These are phyloP conservation scores for Pseudocercospora musae DNA, from an alignment of 2,329 filamentous ascomycete species.

Conservation along the genomic window DNA sequence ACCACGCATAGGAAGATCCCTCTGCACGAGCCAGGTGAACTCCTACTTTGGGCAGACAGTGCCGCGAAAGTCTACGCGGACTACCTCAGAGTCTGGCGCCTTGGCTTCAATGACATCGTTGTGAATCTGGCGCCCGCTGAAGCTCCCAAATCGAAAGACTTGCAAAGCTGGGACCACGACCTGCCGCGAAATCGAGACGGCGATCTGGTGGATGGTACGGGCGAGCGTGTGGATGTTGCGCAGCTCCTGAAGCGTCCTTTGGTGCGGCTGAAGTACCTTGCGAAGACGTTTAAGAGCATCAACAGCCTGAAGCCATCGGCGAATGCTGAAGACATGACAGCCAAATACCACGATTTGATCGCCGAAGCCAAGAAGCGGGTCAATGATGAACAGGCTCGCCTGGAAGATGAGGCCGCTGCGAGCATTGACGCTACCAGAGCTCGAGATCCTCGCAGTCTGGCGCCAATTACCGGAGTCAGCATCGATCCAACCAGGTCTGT, in stretches of 20 bases:
- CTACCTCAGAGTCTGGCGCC: conserved; percentile 83
- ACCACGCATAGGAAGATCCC: conserved; percentile 77
- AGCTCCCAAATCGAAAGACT: conserved; percentile 34
- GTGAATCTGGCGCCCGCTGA: conserved; percentile 83
- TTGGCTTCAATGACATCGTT: conserved; percentile 91
- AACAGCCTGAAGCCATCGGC: conserved; percentile 54
- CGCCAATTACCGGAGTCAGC: conserved; percentile 63
- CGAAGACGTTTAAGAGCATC: conserved; percentile 73
- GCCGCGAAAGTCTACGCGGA: conserved; percentile 76
- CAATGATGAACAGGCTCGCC: conserved; percentile 68
- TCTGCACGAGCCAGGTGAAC: conserved; percentile 63
- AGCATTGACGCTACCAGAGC: conserved; percentile 77
- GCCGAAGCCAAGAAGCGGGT: conserved; percentile 70
- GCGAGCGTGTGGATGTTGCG: conserved; percentile 89
- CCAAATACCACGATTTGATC: conserved; percentile 69
- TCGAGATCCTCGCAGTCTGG: conserved; percentile 74
- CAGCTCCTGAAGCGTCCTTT: conserved; percentile 87
- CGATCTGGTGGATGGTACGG: conserved; percentile 61
- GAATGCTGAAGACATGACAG: conserved; percentile 58
- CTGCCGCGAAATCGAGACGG: conserved; percentile 58
- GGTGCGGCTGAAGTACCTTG: conserved; percentile 80
- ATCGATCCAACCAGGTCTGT: conserved; percentile 81
- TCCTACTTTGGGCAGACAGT: conserved; percentile 78
- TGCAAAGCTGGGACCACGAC: conserved; percentile 52
- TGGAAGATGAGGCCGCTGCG: conserved; percentile 82